A percentile compares a stretch with the other conserved stretches of the same genome.
Evolutionary conservation across 2,329 filamentous ascomycete genomes (phyloP).

Genomic region (Sordariomycetes sp.): DNA sequence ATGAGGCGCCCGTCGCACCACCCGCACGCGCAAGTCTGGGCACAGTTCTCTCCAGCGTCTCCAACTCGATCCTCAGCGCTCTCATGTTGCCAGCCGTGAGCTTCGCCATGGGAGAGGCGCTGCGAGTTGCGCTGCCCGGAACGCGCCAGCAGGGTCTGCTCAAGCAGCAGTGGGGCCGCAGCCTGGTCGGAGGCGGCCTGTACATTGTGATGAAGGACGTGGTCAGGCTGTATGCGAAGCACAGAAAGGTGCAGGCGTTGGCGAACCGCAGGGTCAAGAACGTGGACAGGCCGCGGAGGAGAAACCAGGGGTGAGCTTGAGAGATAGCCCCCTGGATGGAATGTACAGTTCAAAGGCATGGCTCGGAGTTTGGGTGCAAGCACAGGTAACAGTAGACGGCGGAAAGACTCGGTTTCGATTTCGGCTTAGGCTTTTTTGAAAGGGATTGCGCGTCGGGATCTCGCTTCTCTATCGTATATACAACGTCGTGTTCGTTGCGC

Average conservation of each 20-base stretch:
- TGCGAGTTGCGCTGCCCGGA: slow-evolving; percentile 59
- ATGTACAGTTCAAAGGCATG: no score
- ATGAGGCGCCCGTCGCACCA: slow-evolving; percentile 13
- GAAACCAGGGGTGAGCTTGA: no score
- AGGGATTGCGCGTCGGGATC: no score
- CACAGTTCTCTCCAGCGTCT: slow-evolving; percentile 28
- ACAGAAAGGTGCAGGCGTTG: slow-evolving; percentile 48
- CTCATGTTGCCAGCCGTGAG: slow-evolving; percentile 78
- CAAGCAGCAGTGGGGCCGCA: slow-evolving; percentile 81
- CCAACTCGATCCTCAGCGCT: slow-evolving; percentile 41
- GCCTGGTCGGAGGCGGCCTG: slow-evolving; percentile 77
- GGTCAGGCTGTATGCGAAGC: slow-evolving; percentile 54
- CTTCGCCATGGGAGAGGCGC: slow-evolving; percentile 64
- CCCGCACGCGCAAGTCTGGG: slow-evolving; percentile 23
- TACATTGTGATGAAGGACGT: slow-evolving; percentile 76
- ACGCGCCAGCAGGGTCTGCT: slow-evolving; percentile 63
- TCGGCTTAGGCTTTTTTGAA: no score
- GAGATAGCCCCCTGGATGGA: no score
- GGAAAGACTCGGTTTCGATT: no score
- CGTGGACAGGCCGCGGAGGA: slow-evolving; percentile 25
- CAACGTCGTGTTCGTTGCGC: no score
- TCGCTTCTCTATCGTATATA: no score
- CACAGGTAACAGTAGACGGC: no score
- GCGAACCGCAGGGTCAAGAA: slow-evolving; percentile 45
- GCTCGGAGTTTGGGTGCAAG: no score